A percentile compares a stretch with the other conserved stretches of the same genome.
Evolutionary conservation across 768 basidiomycete genomes (phyloP).

Genomic region (Lepiota subincarnata): DNA sequence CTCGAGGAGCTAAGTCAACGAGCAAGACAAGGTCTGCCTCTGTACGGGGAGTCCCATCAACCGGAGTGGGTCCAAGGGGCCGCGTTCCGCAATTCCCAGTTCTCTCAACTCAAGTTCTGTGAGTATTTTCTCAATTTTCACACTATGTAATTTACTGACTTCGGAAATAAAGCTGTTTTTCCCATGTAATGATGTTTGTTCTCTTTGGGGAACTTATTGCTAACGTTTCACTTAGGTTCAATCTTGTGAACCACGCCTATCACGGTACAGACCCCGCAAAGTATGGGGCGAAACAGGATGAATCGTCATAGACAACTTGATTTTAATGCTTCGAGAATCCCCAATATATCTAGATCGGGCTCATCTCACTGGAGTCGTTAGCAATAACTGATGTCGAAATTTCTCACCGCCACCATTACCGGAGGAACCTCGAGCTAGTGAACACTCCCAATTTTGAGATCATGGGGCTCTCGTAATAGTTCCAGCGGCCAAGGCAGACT

Average conservation of each 20-base stretch:
- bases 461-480: no score
- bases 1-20: conserved; percentile 72
- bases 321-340: not conserved
- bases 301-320: conserved; percentile 16
- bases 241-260: conserved; percentile 86
- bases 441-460: no score
- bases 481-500: no score
- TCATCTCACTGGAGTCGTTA: not conserved
- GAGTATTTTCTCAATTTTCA: conserved; percentile 26
- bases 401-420: no score
- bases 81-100: conserved; percentile 85
- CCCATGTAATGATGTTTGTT: conserved; percentile 10
- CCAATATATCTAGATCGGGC: conserved; percentile 4
- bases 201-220: not conserved
- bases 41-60: conserved; percentile 83
- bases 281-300: conserved; percentile 49
- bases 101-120: conserved; percentile 93
- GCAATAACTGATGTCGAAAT: not conserved
- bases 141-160: conserved; percentile 8
- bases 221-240: conserved; percentile 61
- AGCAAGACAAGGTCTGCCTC: conserved; percentile 71
- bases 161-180: conserved; percentile 48
- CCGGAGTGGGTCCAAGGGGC: conserved; percentile 83
- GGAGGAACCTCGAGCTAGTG: no score
- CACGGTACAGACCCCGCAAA: conserved; percentile 86